phyloP scores from a whole-genome alignment of 176 grass and related monocot genomes.

The Cenchrus purpureus region DNA sequence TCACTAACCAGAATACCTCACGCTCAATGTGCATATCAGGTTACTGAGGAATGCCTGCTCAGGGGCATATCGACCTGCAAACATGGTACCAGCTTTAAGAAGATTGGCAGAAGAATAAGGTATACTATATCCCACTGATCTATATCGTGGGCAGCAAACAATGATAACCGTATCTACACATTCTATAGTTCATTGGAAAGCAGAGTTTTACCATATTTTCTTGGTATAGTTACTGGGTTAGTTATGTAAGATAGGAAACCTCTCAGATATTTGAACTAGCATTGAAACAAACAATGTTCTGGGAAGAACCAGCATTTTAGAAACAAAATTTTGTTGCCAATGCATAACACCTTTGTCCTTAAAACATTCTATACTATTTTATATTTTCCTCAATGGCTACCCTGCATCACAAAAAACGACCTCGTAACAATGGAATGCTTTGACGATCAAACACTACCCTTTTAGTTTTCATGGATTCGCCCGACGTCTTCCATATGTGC shows the following conservation, averaged over 20 bases:
- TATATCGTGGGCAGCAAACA: conserved; percentile 11
- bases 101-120: conserved; percentile 96
- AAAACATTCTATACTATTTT: not conserved
- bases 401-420: not conserved
- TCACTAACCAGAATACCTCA: conserved; percentile 5
- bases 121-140: conserved; percentile 28
- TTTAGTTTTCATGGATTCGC: not conserved
- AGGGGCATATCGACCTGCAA: conserved; percentile 88
- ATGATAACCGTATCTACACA: not conserved
- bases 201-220: not conserved
- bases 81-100: conserved; percentile 83
- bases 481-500: not conserved
- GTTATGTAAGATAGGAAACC: not conserved
- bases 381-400: not conserved
- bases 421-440: not conserved
- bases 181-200: not conserved
- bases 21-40: conserved; percentile 50
- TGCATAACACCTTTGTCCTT: not conserved
- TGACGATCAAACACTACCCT: not conserved
- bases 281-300: not conserved
- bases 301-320: not conserved
- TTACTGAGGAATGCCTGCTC: conserved; percentile 89
- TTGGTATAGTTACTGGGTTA: not conserved
- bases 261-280: not conserved
- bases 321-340: not conserved